A percentile compares a stretch with the other conserved stretches of the same genome.
phyloP scores from a whole-genome alignment of 352 stramenopile genomes.

The Discostella stelligera region DNA sequence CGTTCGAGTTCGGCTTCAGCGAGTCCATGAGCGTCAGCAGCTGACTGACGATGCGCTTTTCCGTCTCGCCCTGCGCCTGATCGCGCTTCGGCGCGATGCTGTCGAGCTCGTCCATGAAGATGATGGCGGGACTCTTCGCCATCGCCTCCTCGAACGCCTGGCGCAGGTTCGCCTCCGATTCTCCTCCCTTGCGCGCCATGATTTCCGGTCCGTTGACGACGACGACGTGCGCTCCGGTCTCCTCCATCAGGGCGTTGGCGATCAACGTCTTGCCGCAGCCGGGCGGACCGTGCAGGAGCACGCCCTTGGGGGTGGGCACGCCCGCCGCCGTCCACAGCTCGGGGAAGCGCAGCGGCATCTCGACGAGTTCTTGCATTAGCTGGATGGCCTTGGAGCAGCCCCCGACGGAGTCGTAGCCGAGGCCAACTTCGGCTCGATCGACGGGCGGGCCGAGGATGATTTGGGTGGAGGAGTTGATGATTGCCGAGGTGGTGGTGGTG shows the following conservation, averaged over 20 bases:
- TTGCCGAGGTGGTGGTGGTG: constrained; percentile 21
- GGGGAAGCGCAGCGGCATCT: constrained; percentile 88
- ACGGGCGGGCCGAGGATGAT: constrained; percentile 57
- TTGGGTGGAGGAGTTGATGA: constrained; percentile 48
- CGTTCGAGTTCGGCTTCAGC: constrained; percentile 86
- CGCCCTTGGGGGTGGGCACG: constrained; percentile 88
- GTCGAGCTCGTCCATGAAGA: constrained; percentile 97
- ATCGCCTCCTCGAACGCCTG: constrained; percentile 93
- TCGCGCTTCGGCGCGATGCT: constrained; percentile 91
- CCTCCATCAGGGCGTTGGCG: constrained; percentile 80
- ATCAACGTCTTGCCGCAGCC: constrained; percentile 86
- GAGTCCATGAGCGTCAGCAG: constrained; percentile 94
- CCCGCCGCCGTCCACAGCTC: constrained; percentile 88
- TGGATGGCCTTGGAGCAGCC: constrained; percentile 87
- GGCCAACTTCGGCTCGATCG: constrained; percentile 86
- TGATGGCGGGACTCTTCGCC: constrained; percentile 87
- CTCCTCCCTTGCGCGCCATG: constrained; percentile 68
- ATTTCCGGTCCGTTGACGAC: constrained; percentile 83
- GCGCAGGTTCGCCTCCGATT: constrained; percentile 79
- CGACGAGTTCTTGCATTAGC: constrained; percentile 90
- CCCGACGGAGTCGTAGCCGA: constrained; percentile 87
- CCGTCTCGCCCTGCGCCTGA: constrained; percentile 77
- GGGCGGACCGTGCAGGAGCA: constrained; percentile 88
- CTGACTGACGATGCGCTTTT: constrained; percentile 89
- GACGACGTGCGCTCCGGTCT: constrained; percentile 78